Conservation (phyloP, 2,329 filamentous ascomycete genomes). For the Hypoxylon sp. region DNA sequence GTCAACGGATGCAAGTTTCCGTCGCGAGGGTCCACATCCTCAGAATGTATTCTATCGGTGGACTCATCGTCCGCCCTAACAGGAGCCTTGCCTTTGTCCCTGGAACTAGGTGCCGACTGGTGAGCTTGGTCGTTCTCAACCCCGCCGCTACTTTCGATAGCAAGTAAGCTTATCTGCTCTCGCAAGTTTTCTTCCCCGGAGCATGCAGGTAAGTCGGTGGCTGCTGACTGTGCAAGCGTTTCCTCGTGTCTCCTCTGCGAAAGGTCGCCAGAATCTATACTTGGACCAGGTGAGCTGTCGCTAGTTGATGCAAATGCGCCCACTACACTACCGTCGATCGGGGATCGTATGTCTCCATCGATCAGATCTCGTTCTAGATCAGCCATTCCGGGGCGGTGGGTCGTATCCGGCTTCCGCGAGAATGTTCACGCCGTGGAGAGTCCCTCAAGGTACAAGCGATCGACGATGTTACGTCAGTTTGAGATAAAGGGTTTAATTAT, state of each 20-base stretch:
- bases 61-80: conserved; percentile 9
- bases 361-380: conserved; percentile 24
- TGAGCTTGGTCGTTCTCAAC: conserved; percentile 3
- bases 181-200: background rate
- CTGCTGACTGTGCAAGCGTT: background rate
- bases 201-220: background rate
- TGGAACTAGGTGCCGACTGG: conserved; percentile 3
- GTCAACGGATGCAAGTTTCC: background rate
- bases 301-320: conserved; percentile 4
- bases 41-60: conserved; percentile 1
- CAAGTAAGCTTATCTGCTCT: conserved; percentile 9
- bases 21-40: conserved; percentile 6
- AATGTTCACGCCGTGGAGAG: conserved; percentile 15
- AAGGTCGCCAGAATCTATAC: background rate
- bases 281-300: background rate
- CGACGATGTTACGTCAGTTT: conserved; percentile 37
- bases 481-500: conserved; percentile 34
- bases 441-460: conserved; percentile 15
- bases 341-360: conserved; percentile 15
- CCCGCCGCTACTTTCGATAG: conserved; percentile 12
- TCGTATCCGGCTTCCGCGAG: conserved; percentile 9
- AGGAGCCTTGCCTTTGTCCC: conserved; percentile 34
- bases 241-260: conserved; percentile 3
- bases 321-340: background rate
- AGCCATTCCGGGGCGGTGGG: conserved; percentile 33